Percentiles rank a stretch among this genome's conserved stretches.
phyloP scores from a whole-genome alignment of 2,329 filamentous ascomycete species.

The Fusarium tuaranense region DNA sequence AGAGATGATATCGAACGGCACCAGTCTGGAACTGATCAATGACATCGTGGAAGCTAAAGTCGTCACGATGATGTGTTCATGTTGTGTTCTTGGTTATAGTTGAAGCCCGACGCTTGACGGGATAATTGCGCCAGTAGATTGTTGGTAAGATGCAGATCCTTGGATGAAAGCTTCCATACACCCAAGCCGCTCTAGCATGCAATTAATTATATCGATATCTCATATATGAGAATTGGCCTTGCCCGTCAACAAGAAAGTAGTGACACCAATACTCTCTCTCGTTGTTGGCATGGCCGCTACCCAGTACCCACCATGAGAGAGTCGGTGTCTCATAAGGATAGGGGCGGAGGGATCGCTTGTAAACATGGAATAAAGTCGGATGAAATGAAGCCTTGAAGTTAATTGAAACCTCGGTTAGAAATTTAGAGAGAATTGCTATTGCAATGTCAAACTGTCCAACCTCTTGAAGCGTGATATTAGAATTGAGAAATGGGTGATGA shows the following conservation, averaged over 20 bases:
- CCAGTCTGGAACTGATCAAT: slow-evolving; percentile 43
- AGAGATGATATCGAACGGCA: slow-evolving; percentile 42
- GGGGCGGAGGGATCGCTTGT: no score
- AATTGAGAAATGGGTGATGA: no score
- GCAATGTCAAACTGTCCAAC: no score
- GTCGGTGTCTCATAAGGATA: background rate
- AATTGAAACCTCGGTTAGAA: no score
- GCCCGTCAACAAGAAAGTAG: background rate
- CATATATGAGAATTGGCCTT: background rate
- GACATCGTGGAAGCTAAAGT: slow-evolving; percentile 35
- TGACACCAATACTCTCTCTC: background rate
- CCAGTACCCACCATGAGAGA: background rate
- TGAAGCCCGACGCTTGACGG: no score
- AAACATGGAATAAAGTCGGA: background rate
- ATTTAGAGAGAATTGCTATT: background rate
- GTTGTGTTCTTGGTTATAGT: no score
- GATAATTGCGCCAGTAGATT: no score
- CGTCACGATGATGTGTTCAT: slow-evolving; percentile 3
- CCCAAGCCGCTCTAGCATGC: background rate
- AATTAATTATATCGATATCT: background rate
- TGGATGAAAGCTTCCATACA: background rate
- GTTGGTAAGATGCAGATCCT: background rate
- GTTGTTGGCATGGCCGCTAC: background rate
- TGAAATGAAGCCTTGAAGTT: background rate
- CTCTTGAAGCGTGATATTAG: background rate